These are phyloP conservation scores for Zygoascus meyerae DNA, from an alignment of 1,139 yeast genomes.

Conservation along the genomic window DNA sequence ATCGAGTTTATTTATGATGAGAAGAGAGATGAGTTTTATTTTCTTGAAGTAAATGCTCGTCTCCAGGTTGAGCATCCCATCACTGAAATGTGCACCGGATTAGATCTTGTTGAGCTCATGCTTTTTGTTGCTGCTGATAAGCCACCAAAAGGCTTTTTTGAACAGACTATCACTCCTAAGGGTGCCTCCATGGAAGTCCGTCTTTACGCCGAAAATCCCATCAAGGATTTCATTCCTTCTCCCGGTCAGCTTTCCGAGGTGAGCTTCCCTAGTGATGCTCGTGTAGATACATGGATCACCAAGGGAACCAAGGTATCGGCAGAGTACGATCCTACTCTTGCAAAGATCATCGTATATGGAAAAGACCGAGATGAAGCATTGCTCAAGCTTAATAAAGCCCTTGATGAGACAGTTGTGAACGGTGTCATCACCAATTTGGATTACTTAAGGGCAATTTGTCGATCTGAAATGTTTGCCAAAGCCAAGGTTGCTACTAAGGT, in stretches of 20 bases:
- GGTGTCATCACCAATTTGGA: conserved; percentile 91
- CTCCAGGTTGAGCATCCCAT: conserved; percentile 97
- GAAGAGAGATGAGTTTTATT: conserved; percentile 79
- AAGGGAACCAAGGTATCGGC: conserved; percentile 89
- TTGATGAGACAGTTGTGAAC: conserved; percentile 76
- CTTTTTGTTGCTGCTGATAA: conserved; percentile 80
- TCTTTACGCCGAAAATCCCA: conserved; percentile 93
- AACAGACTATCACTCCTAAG: conserved; percentile 45
- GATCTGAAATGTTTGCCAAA: conserved; percentile 73
- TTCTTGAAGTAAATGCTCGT: conserved; percentile 93
- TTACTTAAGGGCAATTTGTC: conserved; percentile 78
- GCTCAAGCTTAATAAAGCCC: conserved; percentile 65
- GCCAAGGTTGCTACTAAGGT: conserved; percentile 85
- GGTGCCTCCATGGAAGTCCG: conserved; percentile 98
- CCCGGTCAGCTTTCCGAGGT: conserved; percentile 92
- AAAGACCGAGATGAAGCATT: conserved; percentile 81
- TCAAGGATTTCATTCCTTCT: conserved; percentile 88
- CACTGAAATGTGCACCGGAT: conserved; percentile 90
- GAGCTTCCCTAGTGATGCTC: conserved; percentile 78
- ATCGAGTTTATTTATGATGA: conserved; percentile 93
- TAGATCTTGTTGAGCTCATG: conserved; percentile 97
- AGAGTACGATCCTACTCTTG: conserved; percentile 94
- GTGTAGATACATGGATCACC: conserved; percentile 90
- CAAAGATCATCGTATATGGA: conserved; percentile 93
- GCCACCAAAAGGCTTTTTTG: conserved; percentile 60